Percentiles rank a stretch among this genome's conserved stretches.
These are phyloP conservation scores for Strobilomyces echinocephalus DNA, from an alignment of 768 basidiomycete species.

Conservation along the genomic window DNA sequence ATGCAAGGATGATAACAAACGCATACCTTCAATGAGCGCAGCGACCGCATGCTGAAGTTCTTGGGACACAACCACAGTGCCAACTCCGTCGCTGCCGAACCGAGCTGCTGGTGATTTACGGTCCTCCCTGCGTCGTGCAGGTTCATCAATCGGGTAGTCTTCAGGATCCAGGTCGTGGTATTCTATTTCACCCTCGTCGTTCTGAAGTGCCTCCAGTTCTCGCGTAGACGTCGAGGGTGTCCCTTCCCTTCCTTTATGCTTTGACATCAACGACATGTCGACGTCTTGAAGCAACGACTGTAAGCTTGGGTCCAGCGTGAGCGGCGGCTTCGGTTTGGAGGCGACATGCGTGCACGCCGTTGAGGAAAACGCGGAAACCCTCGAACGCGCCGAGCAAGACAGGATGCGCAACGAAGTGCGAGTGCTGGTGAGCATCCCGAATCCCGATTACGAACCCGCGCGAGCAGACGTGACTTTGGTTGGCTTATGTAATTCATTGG, in stretches of 20 bases:
- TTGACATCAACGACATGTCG: constrained; percentile 53
- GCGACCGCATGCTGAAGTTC: constrained; percentile 68
- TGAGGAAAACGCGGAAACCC: constrained; percentile 28
- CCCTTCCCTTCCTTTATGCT: constrained; percentile 30
- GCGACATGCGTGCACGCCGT: constrained; percentile 24
- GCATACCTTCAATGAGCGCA: constrained; percentile 60
- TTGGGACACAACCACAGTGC: constrained; percentile 64
- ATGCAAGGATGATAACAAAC: constrained; percentile 1
- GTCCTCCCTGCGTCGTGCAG: constrained; percentile 29
- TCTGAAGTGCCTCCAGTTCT: constrained; percentile 53
- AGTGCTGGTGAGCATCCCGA: constrained; percentile 22
- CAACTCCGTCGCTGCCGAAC: constrained; percentile 72
- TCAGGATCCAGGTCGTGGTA: constrained; percentile 33
- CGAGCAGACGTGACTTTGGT: not conserved
- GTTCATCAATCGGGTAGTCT: constrained; percentile 27
- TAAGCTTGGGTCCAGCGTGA: constrained; percentile 64
- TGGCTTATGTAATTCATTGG: constrained; percentile 22
- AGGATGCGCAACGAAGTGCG: constrained; percentile 24
- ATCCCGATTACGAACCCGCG: not conserved
- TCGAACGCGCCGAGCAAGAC: constrained; percentile 21
- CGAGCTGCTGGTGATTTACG: constrained; percentile 77
- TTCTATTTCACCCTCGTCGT: constrained; percentile 30
- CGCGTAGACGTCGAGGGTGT: constrained; percentile 28
- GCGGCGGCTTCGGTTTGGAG: constrained; percentile 50
- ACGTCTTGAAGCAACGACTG: constrained; percentile 59